phyloP scores from a whole-genome alignment of 805 yeast genomes.

The Saccharomycopsis malanga region DNA sequence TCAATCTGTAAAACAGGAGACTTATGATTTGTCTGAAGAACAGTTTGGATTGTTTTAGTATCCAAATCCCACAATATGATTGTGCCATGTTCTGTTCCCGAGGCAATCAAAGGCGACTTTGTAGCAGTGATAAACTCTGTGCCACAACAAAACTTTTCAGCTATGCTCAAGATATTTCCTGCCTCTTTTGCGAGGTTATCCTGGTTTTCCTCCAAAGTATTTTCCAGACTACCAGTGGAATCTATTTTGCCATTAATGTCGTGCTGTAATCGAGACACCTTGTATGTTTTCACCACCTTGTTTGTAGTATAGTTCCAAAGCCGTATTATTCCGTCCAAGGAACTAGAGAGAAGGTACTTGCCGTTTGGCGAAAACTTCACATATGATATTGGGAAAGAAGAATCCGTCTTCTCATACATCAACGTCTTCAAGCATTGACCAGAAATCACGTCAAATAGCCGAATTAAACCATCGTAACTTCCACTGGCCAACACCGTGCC shows the following conservation, averaged over 20 bases:
- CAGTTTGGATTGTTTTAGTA: slow-evolving; percentile 38
- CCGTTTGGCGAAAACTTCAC: slow-evolving; percentile 78
- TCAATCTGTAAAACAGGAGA: slow-evolving; percentile 39
- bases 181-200: neutral
- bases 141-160: slow-evolving; percentile 48
- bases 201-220: neutral
- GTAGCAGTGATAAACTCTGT: slow-evolving; percentile 40
- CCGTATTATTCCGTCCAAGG: slow-evolving; percentile 71
- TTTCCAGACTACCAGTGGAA: neutral
- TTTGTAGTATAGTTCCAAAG: slow-evolving; percentile 85
- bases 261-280: neutral
- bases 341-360: slow-evolving; percentile 65
- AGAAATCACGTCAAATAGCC: slow-evolving; percentile 79
- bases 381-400: slow-evolving; percentile 69
- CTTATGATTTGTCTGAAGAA: slow-evolving; percentile 7
- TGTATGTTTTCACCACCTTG: slow-evolving; percentile 68
- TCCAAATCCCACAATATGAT: slow-evolving; percentile 65
- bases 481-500: slow-evolving; percentile 81
- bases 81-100: slow-evolving; percentile 54
- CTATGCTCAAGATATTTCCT: slow-evolving; percentile 24
- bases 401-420: slow-evolving; percentile 68
- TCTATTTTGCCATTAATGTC: neutral
- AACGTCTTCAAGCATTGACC: slow-evolving; percentile 91
- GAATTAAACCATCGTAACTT: slow-evolving; percentile 82
- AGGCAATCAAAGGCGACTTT: slow-evolving; percentile 38